Conservation (phyloP, 768 basidiomycete genomes). For the Boletus bicolor region DNA sequence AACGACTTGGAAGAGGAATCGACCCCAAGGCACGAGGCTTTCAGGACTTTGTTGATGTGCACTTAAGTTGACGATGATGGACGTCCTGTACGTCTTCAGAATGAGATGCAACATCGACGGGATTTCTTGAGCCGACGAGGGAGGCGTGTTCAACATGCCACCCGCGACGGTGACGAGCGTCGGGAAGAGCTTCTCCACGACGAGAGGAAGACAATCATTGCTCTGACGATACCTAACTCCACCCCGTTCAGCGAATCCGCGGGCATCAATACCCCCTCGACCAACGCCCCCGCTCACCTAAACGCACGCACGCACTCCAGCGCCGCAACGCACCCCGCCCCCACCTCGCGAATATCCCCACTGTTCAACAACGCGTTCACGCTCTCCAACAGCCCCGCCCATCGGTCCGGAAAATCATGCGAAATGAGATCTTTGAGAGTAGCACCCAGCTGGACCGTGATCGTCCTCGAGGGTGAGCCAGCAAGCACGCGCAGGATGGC, state of each 20-base stretch:
- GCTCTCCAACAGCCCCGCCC: slow-evolving; percentile 67
- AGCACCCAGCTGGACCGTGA: slow-evolving; percentile 74
- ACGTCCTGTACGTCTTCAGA: slow-evolving; percentile 82
- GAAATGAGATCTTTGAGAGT: slow-evolving; percentile 71
- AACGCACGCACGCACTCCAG: slow-evolving; percentile 73
- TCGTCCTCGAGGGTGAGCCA: slow-evolving; percentile 56
- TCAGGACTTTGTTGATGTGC: slow-evolving; percentile 70
- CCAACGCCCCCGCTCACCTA: slow-evolving; percentile 18
- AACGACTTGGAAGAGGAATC: slow-evolving; percentile 76
- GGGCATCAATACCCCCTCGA: neutral
- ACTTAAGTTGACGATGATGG: slow-evolving; percentile 71
- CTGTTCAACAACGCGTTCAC: slow-evolving; percentile 64
- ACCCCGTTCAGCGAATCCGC: slow-evolving; percentile 36
- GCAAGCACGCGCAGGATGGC: slow-evolving; percentile 70
- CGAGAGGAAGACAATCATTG: slow-evolving; percentile 51
- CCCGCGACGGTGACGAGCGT: slow-evolving; percentile 71
- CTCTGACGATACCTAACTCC: slow-evolving; percentile 64
- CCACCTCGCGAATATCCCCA: slow-evolving; percentile 65
- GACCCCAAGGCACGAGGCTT: slow-evolving; percentile 84
- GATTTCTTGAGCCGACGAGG: slow-evolving; percentile 61
- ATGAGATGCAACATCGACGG: slow-evolving; percentile 84
- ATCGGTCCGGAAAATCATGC: slow-evolving; percentile 75
- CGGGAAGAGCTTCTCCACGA: slow-evolving; percentile 68
- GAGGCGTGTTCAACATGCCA: slow-evolving; percentile 62
- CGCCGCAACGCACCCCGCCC: slow-evolving; percentile 75